These are phyloP conservation scores for Babesia ovis DNA, from an alignment of 169 alveolate genomes.

Conservation along the genomic window DNA sequence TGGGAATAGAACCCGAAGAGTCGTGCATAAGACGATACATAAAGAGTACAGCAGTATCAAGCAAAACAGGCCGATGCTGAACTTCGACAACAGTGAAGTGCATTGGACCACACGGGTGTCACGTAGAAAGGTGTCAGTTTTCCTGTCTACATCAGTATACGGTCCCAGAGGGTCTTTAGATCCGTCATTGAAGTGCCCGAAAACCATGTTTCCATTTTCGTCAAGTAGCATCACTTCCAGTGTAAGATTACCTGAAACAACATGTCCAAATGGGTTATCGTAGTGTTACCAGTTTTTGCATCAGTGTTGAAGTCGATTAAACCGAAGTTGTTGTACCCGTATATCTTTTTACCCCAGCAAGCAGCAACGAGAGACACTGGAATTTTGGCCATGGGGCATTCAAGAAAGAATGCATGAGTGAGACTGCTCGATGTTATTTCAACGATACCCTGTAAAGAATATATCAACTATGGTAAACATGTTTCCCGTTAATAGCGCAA, in stretches of 20 bases:
- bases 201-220: slow-evolving; percentile 21
- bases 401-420: slow-evolving; percentile 39
- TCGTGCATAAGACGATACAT: too few relatives aligned
- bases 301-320: slow-evolving; percentile 33
- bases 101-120: slow-evolving; percentile 9
- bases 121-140: not conserved
- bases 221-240: slow-evolving; percentile 44
- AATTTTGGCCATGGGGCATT: not conserved
- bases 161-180: slow-evolving; percentile 8
- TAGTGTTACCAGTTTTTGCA: slow-evolving; percentile 10
- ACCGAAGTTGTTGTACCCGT: slow-evolving; percentile 64
- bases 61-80: not conserved
- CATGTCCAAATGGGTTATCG: too few relatives aligned
- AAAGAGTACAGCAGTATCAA: not conserved
- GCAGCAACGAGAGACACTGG: not conserved
- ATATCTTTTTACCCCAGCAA: not conserved
- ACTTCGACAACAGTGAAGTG: not conserved
- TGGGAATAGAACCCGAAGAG: too few relatives aligned
- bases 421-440: slow-evolving; percentile 67
- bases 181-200: slow-evolving; percentile 2
- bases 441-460: slow-evolving; percentile 45
- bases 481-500: too few relatives aligned
- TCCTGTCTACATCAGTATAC: not conserved
- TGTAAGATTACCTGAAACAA: not conserved
- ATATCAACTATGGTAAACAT: too few relatives aligned